A percentile compares a stretch with the other conserved stretches of the same genome.
Evolutionary conservation across 768 basidiomycete species (phyloP).

Genomic region (Xerocomellus amylosporus): DNA sequence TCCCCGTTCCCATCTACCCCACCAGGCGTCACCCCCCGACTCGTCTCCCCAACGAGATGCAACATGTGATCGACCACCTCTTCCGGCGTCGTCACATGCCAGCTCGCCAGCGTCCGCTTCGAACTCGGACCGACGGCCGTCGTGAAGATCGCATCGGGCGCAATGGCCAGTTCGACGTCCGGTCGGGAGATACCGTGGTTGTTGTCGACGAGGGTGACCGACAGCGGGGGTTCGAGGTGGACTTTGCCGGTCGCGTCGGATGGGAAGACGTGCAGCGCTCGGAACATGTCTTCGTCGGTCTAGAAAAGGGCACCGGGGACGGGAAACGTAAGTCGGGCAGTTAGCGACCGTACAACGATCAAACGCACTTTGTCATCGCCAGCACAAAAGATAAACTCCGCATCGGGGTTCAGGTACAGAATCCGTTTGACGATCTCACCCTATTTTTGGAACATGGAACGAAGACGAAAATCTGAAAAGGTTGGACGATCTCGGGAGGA

Average conservation of each 20-base stretch:
- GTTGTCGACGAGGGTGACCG: constrained; percentile 37
- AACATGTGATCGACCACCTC: constrained; percentile 85
- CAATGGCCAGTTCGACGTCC: constrained; percentile 59
- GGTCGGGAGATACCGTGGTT: constrained; percentile 28
- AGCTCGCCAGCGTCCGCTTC: constrained; percentile 86
- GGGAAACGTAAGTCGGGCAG: background rate
- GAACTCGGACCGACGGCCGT: constrained; percentile 89
- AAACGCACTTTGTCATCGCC: constrained; percentile 88
- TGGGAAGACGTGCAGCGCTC: constrained; percentile 68
- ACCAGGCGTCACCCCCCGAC: background rate
- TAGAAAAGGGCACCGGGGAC: background rate
- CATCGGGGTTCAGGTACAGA: constrained; percentile 88
- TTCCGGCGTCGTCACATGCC: constrained; percentile 88
- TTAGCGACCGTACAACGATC: too few species aligned
- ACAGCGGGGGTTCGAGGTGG: constrained; percentile 57
- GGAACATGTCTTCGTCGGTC: constrained; percentile 99
- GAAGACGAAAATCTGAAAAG: background rate
- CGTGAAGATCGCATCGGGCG: constrained; percentile 76
- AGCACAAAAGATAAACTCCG: constrained; percentile 95
- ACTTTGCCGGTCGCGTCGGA: constrained; percentile 35
- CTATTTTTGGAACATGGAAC: constrained; percentile 22
- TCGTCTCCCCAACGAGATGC: constrained; percentile 46
- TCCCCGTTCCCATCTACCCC: background rate
- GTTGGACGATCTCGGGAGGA: background rate
- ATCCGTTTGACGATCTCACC: constrained; percentile 97